Conservation (phyloP, 2,329 filamentous ascomycete genomes). For the Hymenoscyphus scutula region DNA sequence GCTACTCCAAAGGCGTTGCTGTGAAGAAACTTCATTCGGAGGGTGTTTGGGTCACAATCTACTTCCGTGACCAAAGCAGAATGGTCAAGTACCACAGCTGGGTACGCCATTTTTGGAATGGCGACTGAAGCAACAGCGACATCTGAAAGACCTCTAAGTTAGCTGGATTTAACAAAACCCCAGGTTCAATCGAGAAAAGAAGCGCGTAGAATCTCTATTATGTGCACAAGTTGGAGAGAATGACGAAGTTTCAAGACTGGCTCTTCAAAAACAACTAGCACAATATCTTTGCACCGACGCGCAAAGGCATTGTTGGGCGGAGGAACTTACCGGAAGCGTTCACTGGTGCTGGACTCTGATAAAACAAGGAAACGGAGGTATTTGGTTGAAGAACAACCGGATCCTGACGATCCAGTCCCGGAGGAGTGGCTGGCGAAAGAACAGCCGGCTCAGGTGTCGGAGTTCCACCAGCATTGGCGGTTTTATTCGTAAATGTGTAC, state of each 20-base stretch:
- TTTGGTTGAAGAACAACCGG: conserved; percentile 12
- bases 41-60: conserved; percentile 8
- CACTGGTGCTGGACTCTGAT: conserved; percentile 5
- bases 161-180: neutral
- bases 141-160: conserved; percentile 3
- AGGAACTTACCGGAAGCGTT: conserved; percentile 12
- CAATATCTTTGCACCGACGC: neutral
- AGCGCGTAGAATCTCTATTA: neutral
- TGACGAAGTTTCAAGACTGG: neutral
- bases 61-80: conserved; percentile 10
- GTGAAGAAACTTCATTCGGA: conserved; percentile 13
- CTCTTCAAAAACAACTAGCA: neutral
- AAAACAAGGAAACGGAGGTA: conserved; percentile 10
- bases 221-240: neutral
- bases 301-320: neutral
- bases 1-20: conserved; percentile 5
- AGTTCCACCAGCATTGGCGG: conserved; percentile 2
- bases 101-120: conserved; percentile 15
- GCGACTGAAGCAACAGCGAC: conserved; percentile 11
- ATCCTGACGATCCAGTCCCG: conserved; percentile 10
- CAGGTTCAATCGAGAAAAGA: neutral
- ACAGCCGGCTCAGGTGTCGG: conserved; percentile 8
- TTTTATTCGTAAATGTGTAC: conserved; percentile 6
- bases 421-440: conserved; percentile 11
- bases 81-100: conserved; percentile 15